Conservation (phyloP, 805 yeast genomes). For the Candida broadrunensis region DNA sequence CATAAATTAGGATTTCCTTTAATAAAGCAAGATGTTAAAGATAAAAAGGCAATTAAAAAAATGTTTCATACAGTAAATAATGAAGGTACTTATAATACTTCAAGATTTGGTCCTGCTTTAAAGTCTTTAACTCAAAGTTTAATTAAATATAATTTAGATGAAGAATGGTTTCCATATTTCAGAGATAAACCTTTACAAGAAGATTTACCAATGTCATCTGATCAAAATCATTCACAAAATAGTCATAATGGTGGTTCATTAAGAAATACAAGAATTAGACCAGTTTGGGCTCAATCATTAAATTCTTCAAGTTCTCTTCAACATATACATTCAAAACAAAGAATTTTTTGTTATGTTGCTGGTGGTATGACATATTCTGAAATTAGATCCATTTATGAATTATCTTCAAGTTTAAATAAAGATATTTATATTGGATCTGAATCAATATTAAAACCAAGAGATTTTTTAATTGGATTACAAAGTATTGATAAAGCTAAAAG, state of each 20-base stretch:
- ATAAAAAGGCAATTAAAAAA: constrained; percentile 45
- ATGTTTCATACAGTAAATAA: constrained; percentile 56
- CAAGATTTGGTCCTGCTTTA: constrained; percentile 71
- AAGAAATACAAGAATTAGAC: constrained; percentile 69
- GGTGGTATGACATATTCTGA: constrained; percentile 92
- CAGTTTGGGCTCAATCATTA: constrained; percentile 64
- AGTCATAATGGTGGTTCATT: constrained; percentile 35
- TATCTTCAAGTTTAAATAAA: constrained; percentile 57
- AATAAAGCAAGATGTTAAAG: constrained; percentile 38
- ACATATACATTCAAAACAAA: constrained; percentile 44
- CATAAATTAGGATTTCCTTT: constrained; percentile 56
- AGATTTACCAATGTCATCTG: constrained; percentile 23
- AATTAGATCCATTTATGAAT: constrained; percentile 68
- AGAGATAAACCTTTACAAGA: constrained; percentile 68
- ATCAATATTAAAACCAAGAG: constrained; percentile 59
- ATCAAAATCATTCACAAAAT: background rate
- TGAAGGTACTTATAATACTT: constrained; percentile 56
- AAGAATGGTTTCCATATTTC: constrained; percentile 65
- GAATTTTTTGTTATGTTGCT: constrained; percentile 75
- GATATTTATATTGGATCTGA: constrained; percentile 84
- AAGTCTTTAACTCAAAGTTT: constrained; percentile 55
- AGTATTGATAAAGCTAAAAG: constrained; percentile 35
- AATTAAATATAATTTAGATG: constrained; percentile 51
- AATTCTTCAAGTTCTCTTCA: constrained; percentile 9
- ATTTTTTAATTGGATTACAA: constrained; percentile 42